Conservation (phyloP, 352 stramenopile species). For the Phytophthora fragariaefolia region DNA sequence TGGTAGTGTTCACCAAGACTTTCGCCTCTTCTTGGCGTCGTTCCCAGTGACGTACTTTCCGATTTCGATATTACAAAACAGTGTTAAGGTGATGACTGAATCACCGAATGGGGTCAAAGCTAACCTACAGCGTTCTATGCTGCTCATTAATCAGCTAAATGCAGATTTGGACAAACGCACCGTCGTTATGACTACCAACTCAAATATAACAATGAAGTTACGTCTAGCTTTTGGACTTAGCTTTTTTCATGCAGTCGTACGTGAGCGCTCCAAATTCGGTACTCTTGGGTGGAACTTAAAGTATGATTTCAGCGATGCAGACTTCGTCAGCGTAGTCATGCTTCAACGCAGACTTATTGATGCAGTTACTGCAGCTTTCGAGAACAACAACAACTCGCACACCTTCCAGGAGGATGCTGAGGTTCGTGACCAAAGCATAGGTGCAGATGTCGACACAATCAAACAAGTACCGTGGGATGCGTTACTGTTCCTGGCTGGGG, state of each 20-base stretch:
- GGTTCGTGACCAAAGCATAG: background rate
- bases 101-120: slow-evolving; percentile 75
- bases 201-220: slow-evolving; percentile 36
- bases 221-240: slow-evolving; percentile 77
- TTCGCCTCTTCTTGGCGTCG: slow-evolving; percentile 73
- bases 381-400: slow-evolving; percentile 6
- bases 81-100: slow-evolving; percentile 84
- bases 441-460: background rate
- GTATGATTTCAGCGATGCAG: slow-evolving; percentile 83
- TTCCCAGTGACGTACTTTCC: slow-evolving; percentile 77
- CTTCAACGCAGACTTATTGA: slow-evolving; percentile 62
- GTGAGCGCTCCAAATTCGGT: slow-evolving; percentile 81
- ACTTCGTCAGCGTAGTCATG: slow-evolving; percentile 75
- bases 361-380: slow-evolving; percentile 3
- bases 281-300: slow-evolving; percentile 78
- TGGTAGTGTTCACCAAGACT: slow-evolving; percentile 58
- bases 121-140: slow-evolving; percentile 76
- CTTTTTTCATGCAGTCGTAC: slow-evolving; percentile 81
- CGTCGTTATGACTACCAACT: background rate
- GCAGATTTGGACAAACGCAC: background rate
- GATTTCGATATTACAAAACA: slow-evolving; percentile 73
- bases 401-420: background rate
- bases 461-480: slow-evolving; percentile 73
- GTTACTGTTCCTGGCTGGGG: slow-evolving; percentile 74
- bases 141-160: slow-evolving; percentile 36